Base-by-base conservation (phyloP, 1,139 yeast genomes). In the Wickerhamomyces sp. region DNA sequence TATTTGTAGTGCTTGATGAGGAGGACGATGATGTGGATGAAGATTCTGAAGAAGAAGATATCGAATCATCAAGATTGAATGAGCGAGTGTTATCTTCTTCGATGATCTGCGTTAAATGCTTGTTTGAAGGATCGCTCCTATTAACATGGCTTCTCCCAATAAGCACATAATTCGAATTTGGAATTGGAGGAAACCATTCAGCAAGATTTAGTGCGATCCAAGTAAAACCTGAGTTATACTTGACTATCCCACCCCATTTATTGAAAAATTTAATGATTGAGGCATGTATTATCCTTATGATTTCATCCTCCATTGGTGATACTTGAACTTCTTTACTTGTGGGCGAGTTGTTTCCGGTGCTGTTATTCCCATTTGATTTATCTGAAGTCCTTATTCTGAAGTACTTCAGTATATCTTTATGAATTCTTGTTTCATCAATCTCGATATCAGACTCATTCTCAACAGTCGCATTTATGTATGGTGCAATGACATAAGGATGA, bases 191-290 rank as follows among this genome's bases (percentile, higher is more conserved):
- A 28, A 83, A 74, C 95, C 96, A 88, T 59, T 88, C 96, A 2
- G 96, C 94, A 38, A 90, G 65, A 9, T 89, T 89, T 33, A 87
- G 65, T 0, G 96, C 97, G 18, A 86, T 76, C 95, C 96, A 89
- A 1, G 92, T 72, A 55, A 88, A 69, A 0, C 94, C 89, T 37
- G 82, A 74, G 59, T 87, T 95, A 58, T 89, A 90, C 46, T 81
- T 81, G 42, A 86, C 74, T 44, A 81, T 71, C 31, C 72, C 69
- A 9, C 95, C 89, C 95, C 96, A 89, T 63, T 86, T 86, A 18
- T 64, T 63, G 36, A 84, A 63, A 56, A 89, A 90, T 44, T 72
- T 73, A 37, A 71, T 58, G 15, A 89, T 73, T 2, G 96, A 72
- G 28, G 67, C 66, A 52, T 82, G 82, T 44, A 88, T 64, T 1